phyloP scores from a whole-genome alignment of 169 alveolate genomes.

The Eimeria acervulina region DNA sequence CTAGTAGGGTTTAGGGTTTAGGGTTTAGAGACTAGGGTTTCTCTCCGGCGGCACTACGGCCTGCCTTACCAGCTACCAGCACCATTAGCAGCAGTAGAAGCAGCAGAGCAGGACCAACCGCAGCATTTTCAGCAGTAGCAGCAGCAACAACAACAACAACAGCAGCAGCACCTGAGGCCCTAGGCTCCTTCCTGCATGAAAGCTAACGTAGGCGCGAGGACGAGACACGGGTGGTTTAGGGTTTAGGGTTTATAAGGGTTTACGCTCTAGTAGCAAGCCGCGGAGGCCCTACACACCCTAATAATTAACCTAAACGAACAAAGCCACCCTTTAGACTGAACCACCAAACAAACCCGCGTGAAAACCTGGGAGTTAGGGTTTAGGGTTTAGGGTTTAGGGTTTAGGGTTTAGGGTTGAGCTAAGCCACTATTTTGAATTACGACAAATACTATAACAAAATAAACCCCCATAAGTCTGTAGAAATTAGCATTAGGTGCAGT shows the following conservation, averaged over 20 bases:
- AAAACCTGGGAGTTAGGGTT: too few species aligned
- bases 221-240: neutral
- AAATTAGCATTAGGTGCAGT: neutral
- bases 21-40: neutral
- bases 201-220: too few species aligned
- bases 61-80: neutral
- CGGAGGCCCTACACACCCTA: neutral
- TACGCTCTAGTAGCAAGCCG: neutral
- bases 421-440: too few species aligned
- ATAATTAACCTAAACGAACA: too few species aligned
- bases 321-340: too few species aligned
- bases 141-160: neutral
- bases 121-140: neutral
- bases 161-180: neutral
- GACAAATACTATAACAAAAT: too few species aligned
- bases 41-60: neutral
- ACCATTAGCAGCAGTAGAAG: neutral
- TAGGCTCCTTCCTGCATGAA: too few species aligned
- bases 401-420: neutral
- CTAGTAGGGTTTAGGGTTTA: slow-evolving; percentile 18
- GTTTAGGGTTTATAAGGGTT: neutral
- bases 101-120: neutral
- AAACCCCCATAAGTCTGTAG: too few species aligned
- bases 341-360: too few species aligned
- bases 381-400: slow-evolving; percentile 4